Percentiles rank a stretch among this genome's conserved stretches.
phyloP scores from a whole-genome alignment of 495 filamentous ascomycete genomes.

The Pyronema domesticum region DNA sequence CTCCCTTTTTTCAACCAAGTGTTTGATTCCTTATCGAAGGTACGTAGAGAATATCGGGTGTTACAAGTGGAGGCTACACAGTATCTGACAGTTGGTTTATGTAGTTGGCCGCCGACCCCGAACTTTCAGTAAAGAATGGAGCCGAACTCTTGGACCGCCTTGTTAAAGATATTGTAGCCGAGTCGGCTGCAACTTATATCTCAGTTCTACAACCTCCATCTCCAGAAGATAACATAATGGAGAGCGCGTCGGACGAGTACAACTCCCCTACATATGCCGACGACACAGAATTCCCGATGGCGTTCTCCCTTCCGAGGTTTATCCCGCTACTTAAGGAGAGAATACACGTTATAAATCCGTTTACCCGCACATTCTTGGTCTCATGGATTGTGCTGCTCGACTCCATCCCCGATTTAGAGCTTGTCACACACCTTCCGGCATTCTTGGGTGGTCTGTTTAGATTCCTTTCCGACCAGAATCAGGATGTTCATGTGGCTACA shows the following conservation, averaged over 20 bases:
- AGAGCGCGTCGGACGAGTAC: conserved; percentile 29
- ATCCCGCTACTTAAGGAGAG: conserved; percentile 85
- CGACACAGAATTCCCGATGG: conserved; percentile 50
- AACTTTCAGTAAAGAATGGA: conserved; percentile 95
- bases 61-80: background rate
- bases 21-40: conserved; percentile 93
- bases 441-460: conserved; percentile 81
- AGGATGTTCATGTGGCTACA: conserved; percentile 83
- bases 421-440: conserved; percentile 80
- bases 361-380: conserved; percentile 85
- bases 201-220: conserved; percentile 49
- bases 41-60: conserved; percentile 26
- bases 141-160: conserved; percentile 90
- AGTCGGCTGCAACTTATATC: conserved; percentile 89
- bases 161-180: conserved; percentile 94
- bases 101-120: conserved; percentile 85
- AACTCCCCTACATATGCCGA: conserved; percentile 34
- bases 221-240: conserved; percentile 29
- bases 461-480: conserved; percentile 79
- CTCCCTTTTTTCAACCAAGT: conserved; percentile 93
- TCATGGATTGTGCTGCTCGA: conserved; percentile 91
- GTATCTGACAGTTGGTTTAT: background rate
- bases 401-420: conserved; percentile 90
- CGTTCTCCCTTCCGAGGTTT: conserved; percentile 81
- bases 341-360: conserved; percentile 83